Evolutionary conservation across 202 grass and related monocot genomes (phyloP).

Genomic region (Brachypodium distachyon): DNA sequence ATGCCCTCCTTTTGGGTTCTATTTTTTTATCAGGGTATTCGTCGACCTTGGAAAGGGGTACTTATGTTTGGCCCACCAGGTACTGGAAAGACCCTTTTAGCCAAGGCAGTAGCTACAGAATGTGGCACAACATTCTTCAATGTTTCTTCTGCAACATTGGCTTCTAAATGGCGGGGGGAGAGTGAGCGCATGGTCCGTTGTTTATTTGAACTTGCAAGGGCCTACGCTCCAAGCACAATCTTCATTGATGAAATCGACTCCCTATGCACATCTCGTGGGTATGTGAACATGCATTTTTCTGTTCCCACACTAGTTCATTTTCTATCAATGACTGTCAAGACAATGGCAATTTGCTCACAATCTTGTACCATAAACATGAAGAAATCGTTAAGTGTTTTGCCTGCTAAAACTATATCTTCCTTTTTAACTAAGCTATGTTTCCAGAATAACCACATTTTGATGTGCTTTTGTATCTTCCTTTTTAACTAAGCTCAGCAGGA

Average conservation of each 20-base stretch:
- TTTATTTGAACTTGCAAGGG: slow-evolving; percentile 96
- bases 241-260: slow-evolving; percentile 99
- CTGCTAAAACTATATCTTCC: no score
- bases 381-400: background rate
- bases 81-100: slow-evolving; percentile 95
- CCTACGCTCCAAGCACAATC: slow-evolving; percentile 97
- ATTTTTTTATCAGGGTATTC: slow-evolving; percentile 76
- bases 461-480: background rate
- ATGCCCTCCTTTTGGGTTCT: background rate
- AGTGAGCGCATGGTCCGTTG: slow-evolving; percentile 98
- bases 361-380: slow-evolving; percentile 2
- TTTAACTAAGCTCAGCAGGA: background rate
- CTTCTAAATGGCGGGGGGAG: slow-evolving; percentile 98
- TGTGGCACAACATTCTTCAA: slow-evolving; percentile 99
- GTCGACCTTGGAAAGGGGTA: slow-evolving; percentile 97
- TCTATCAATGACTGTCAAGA: background rate
- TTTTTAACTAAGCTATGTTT: background rate
- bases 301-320: background rate
- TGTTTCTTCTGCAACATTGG: slow-evolving; percentile 96
- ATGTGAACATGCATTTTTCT: slow-evolving; percentile 27
- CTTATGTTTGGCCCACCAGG: slow-evolving; percentile 99
- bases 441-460: background rate
- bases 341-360: background rate
- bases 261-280: slow-evolving; percentile 95
- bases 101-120: slow-evolving; percentile 98